Evolutionary conservation across 768 basidiomycete species (phyloP), one percentile per base, ranked within the genome.

Genomic region (Myochromella boudieri): DNA sequence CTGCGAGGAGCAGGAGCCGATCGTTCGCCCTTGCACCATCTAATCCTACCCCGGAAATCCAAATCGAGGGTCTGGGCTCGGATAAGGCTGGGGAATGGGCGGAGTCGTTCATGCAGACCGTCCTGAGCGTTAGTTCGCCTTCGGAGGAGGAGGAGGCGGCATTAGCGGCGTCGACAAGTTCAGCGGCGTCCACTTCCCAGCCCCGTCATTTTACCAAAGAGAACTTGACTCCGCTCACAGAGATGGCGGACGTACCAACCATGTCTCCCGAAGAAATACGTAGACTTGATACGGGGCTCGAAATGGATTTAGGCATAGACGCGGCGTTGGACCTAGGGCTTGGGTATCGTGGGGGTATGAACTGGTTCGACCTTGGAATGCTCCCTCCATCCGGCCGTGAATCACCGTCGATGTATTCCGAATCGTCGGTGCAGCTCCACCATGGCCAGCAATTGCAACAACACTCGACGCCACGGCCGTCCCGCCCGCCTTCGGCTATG

Each of bases 21-120:
- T 37, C 37, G 0, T 42, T 46, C 20, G 26, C 48, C 2, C 3
- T 22, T 4, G 47, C 42, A 2, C 51, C 54, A 12, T 38, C 58
- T 12, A 43, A 55, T 8, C 60, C 60, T 28, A 58, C 49, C n/a
- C 54, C 56, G 3, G 53, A 45, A 22, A 63, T 64, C 48, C 55
- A 66, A 42, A 60, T 71, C 22, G 64, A 67, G 21, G 66, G 60
- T 0, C 51, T 69, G 26, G 63, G 63, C 1, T 40, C 63, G 2
- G 67, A 69, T 24, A 60, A 62, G 20, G 52, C 67, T 1, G 68
- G 65, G 2, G 71, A 74, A 26, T 76, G 74, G 74, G 68, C 66
- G 4, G 65, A 67, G 2, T 66, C 68, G 2, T 64, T 73, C 27
- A 71, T 69, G 64, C 64, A 68, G 46, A 67, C 66, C 3, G 68